phyloP scores from a whole-genome alignment of 1,139 yeast species.

The Trichomonascaceae sp. region DNA sequence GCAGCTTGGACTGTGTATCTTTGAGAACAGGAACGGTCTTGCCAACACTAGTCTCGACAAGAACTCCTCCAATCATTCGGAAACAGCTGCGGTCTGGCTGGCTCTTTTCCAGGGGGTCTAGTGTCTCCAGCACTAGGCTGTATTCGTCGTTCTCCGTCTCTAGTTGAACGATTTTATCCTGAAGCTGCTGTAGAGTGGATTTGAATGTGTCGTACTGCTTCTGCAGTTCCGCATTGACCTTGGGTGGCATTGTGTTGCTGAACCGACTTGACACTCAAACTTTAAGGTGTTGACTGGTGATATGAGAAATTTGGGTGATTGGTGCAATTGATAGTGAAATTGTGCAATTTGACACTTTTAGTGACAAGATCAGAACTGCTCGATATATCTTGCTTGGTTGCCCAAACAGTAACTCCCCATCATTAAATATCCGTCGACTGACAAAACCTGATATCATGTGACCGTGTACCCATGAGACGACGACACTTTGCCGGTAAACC shows the following conservation, averaged over 20 bases:
- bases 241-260: not conserved
- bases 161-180: conserved; percentile 29
- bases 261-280: too few species aligned
- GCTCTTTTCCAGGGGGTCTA: conserved; percentile 33
- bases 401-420: too few species aligned
- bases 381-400: too few species aligned
- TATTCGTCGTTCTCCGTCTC: conserved; percentile 32
- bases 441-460: too few species aligned
- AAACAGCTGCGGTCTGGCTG: conserved; percentile 76
- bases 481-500: too few species aligned
- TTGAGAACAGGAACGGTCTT: conserved; percentile 60
- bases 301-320: too few species aligned
- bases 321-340: too few species aligned
- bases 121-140: conserved; percentile 30
- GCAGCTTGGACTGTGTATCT: conserved; percentile 38
- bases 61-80: conserved; percentile 89
- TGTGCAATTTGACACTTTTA: too few species aligned
- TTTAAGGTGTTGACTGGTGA: too few species aligned
- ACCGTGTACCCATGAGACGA: too few species aligned
- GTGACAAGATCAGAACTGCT: too few species aligned
- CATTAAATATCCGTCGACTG: too few species aligned
- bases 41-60: conserved; percentile 69
- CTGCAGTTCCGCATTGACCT: conserved; percentile 23
- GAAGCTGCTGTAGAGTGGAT: conserved; percentile 23
- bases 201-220: conserved; percentile 31